Evolutionary conservation across 2,329 filamentous ascomycete genomes (phyloP).

Genomic region (Rhynchosporium graminicola): DNA sequence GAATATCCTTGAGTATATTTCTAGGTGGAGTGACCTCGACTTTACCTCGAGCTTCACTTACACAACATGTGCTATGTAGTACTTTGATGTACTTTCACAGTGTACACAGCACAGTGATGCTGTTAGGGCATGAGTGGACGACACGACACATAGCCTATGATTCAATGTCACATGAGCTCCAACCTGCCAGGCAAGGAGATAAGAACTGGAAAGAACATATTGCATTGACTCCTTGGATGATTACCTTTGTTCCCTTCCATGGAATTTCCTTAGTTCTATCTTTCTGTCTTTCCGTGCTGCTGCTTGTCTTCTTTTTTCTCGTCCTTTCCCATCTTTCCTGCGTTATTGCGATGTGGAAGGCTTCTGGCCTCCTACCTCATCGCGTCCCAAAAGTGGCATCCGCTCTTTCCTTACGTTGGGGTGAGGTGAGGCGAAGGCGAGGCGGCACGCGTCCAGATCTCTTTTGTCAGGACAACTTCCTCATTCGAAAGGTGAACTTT

Average conservation of each 20-base stretch:
- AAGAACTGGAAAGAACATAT: background rate
- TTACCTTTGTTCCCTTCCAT: background rate
- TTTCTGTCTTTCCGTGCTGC: background rate
- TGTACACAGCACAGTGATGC: background rate
- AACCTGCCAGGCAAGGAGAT: background rate
- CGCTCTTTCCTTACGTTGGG: background rate
- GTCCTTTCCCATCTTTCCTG: background rate
- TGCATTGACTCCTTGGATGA: background rate
- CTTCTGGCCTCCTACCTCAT: background rate
- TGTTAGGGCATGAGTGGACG: constrained; percentile 9
- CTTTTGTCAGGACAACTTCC: background rate
- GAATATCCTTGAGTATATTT: background rate
- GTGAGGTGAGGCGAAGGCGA: too few relatives aligned
- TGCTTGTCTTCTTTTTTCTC: background rate
- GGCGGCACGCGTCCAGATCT: background rate
- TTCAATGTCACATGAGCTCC: constrained; percentile 5
- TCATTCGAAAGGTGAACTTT: constrained; percentile 1
- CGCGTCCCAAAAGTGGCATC: background rate
- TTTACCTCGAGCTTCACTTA: constrained; percentile 5
- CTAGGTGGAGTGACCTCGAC: constrained; percentile 3
- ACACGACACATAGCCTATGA: background rate
- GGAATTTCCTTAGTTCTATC: background rate
- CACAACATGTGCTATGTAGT: constrained; percentile 9
- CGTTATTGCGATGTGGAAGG: constrained; percentile 1
- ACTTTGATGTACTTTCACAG: background rate